phyloP scores from a whole-genome alignment of 768 basidiomycete species.

The Lyophyllum shimeji region DNA sequence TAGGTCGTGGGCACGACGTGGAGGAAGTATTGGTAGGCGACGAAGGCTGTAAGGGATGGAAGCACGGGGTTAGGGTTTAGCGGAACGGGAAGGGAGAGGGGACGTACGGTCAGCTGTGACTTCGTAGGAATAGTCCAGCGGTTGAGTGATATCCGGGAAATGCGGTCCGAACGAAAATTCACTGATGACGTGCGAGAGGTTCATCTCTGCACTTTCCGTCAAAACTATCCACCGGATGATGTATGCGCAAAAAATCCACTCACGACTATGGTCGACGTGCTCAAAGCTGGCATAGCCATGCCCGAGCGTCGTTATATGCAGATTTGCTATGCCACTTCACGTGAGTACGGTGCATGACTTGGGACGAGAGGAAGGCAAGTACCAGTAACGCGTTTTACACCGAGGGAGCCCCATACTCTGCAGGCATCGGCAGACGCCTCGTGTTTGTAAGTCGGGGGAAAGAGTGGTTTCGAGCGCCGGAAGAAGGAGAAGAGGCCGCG shows the following conservation, averaged over 20 bases:
- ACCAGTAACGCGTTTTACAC: slow-evolving; percentile 91
- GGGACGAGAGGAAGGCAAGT: slow-evolving; percentile 4
- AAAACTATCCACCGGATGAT: not conserved
- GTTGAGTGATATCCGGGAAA: slow-evolving; percentile 95
- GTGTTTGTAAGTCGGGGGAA: slow-evolving; percentile 75
- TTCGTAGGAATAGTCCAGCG: slow-evolving; percentile 89
- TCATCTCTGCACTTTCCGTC: slow-evolving; percentile 66
- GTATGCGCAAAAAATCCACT: slow-evolving; percentile 21
- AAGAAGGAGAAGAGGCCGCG: slow-evolving; percentile 72
- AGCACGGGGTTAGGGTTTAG: not conserved
- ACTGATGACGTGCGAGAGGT: slow-evolving; percentile 92
- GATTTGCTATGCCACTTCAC: slow-evolving; percentile 54
- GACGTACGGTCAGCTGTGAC: slow-evolving; percentile 64
- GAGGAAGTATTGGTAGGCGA: slow-evolving; percentile 93
- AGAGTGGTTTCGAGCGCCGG: slow-evolving; percentile 41
- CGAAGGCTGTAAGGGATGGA: slow-evolving; percentile 59
- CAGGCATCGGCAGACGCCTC: slow-evolving; percentile 73
- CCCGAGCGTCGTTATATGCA: slow-evolving; percentile 92
- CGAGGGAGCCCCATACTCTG: slow-evolving; percentile 79
- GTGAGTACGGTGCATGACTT: not conserved
- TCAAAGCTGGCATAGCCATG: slow-evolving; percentile 89
- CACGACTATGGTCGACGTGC: slow-evolving; percentile 86
- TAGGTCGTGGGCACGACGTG: slow-evolving; percentile 96
- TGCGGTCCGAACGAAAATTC: slow-evolving; percentile 97
- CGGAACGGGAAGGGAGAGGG: not conserved